Evolutionary conservation across 352 stramenopile species (phyloP).

Genomic region (Globisporangium okanoganense): DNA sequence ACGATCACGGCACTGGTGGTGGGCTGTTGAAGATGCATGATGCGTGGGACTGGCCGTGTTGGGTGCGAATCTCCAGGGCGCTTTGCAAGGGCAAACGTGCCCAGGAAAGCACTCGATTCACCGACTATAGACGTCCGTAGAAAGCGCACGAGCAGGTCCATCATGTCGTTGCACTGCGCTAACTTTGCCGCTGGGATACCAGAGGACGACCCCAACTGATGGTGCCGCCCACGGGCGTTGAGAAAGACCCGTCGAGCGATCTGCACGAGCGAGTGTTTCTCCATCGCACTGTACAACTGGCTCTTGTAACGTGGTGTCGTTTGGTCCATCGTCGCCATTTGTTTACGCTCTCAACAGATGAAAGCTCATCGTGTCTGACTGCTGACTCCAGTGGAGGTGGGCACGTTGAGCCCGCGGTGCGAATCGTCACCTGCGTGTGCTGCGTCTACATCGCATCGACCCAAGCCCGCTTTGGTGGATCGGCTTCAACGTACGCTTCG

Average conservation of each 20-base stretch:
- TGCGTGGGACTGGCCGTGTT: no score
- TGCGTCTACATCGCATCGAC: slow-evolving; percentile 31
- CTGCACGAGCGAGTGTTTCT: slow-evolving; percentile 21
- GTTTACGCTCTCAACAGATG: no score
- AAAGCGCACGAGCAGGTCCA: slow-evolving; percentile 7
- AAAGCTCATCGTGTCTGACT: no score
- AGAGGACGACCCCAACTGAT: slow-evolving; percentile 3
- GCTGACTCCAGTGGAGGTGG: no score
- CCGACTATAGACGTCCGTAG: background rate
- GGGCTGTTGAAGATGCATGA: no score
- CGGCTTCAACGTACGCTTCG: slow-evolving; percentile 52
- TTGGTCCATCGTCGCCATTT: slow-evolving; percentile 16
- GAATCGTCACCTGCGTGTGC: no score
- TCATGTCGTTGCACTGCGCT: background rate
- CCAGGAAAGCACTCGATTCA: background rate
- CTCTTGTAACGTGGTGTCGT: slow-evolving; percentile 1
- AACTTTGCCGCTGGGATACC: background rate
- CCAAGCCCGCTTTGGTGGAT: slow-evolving; percentile 54
- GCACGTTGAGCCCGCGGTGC: no score
- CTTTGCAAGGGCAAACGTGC: no score
- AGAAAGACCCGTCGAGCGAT: slow-evolving; percentile 26
- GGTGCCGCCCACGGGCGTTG: slow-evolving; percentile 14
- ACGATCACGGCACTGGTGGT: no score
- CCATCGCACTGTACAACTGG: slow-evolving; percentile 25
- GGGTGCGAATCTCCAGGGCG: no score